Evolutionary conservation across 1,284 basidiomycete species (phyloP).

Genomic region (Ceratobasidium papillatum): DNA sequence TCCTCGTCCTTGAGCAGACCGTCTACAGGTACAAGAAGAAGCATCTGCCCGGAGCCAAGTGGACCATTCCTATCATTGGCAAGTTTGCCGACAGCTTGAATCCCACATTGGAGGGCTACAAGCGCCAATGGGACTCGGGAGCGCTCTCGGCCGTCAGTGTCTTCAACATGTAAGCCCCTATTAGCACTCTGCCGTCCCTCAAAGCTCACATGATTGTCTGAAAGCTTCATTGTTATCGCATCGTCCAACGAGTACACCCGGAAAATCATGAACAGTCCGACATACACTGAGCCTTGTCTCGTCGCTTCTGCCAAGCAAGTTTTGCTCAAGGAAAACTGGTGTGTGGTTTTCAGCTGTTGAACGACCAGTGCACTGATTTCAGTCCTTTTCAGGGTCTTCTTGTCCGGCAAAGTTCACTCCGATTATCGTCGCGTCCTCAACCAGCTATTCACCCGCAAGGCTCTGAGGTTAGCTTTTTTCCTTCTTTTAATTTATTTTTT

Average conservation of each 20-base stretch:
- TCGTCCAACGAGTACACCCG: slow-evolving; percentile 90
- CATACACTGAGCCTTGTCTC: slow-evolving; percentile 90
- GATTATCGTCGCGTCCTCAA: slow-evolving; percentile 95
- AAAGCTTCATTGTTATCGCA: slow-evolving; percentile 95
- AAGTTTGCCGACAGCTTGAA: slow-evolving; percentile 90
- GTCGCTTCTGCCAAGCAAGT: slow-evolving; percentile 93
- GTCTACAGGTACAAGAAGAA: slow-evolving; percentile 89
- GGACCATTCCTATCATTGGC: slow-evolving; percentile 95
- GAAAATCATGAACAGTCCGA: slow-evolving; percentile 93
- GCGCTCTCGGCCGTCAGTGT: slow-evolving; percentile 87
- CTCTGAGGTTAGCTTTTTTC: slow-evolving; percentile 74
- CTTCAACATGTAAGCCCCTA: slow-evolving; percentile 86
- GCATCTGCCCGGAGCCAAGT: slow-evolving; percentile 83
- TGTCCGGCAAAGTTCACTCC: slow-evolving; percentile 92
- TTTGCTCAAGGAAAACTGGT: slow-evolving; percentile 92
- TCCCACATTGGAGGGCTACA: slow-evolving; percentile 89
- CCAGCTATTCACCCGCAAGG: slow-evolving; percentile 92
- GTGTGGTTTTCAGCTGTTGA: slow-evolving; percentile 44
- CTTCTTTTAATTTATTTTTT: slow-evolving; percentile 45
- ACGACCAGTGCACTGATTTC: background rate
- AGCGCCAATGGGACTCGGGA: slow-evolving; percentile 87
- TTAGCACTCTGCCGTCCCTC: background rate
- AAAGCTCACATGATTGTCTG: slow-evolving; percentile 10
- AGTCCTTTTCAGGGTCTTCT: slow-evolving; percentile 81
- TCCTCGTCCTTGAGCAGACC: slow-evolving; percentile 81